phyloP scores from a whole-genome alignment of 352 stramenopile genomes.

The Pythium rishiriense region DNA sequence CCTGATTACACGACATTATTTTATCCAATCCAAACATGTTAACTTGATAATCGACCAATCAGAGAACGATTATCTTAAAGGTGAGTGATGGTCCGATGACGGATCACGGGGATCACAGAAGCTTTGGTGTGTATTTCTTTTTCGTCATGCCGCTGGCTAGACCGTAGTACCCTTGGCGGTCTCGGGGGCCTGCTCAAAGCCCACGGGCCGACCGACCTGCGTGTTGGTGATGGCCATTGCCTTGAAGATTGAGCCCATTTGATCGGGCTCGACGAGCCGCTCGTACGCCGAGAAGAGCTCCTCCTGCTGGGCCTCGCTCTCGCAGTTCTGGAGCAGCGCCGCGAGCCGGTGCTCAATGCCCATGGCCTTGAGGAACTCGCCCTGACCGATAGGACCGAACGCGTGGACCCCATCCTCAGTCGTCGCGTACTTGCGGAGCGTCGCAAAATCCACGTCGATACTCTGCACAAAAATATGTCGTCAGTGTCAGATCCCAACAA shows the following conservation, averaged over 20 bases:
- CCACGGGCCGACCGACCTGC: constrained; percentile 55
- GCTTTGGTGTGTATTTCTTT: background rate
- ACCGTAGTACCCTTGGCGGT: constrained; percentile 10
- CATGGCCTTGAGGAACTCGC: constrained; percentile 94
- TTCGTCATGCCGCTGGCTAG: background rate
- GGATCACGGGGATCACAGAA: background rate
- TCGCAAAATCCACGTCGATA: constrained; percentile 89
- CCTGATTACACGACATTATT: background rate
- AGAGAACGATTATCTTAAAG: background rate
- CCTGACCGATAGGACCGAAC: constrained; percentile 90
- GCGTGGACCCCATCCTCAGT: constrained; percentile 58
- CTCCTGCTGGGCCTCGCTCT: constrained; percentile 83
- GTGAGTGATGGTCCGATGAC: constrained; percentile 10
- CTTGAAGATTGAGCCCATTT: constrained; percentile 96
- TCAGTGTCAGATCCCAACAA: background rate
- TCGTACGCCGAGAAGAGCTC: constrained; percentile 92
- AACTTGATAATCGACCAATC: constrained; percentile 3
- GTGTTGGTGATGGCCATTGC: constrained; percentile 87
- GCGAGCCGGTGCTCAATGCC: constrained; percentile 92
- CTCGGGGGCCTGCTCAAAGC: constrained; percentile 47
- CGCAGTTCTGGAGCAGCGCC: constrained; percentile 86
- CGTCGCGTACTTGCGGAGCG: constrained; percentile 60
- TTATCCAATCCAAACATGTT: background rate
- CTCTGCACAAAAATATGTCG: constrained; percentile 34
- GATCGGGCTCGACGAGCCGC: constrained; percentile 88